phyloP scores from a whole-genome alignment of 2,329 filamentous ascomycete species.

The Fusarium sambucinum region DNA sequence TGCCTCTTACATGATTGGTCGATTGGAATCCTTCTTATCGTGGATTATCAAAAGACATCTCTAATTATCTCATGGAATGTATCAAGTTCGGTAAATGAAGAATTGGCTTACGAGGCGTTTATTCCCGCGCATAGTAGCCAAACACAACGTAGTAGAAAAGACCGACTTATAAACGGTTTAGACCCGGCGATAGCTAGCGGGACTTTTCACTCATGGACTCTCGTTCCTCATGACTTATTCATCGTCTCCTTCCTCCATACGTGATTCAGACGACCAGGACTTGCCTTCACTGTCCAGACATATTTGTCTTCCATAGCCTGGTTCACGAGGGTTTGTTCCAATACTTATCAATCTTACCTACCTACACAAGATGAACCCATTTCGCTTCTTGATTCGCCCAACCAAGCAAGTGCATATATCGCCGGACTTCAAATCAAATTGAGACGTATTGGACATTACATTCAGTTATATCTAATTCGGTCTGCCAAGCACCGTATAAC shows the following conservation, averaged over 20 bases:
- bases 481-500: not conserved
- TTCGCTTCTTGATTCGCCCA: slow-evolving; percentile 8
- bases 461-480: slow-evolving; percentile 8
- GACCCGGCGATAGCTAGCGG: slow-evolving; percentile 38
- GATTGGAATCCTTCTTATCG: slow-evolving; percentile 12
- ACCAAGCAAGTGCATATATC: slow-evolving; percentile 21
- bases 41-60: not conserved
- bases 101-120: not conserved
- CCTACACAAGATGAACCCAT: slow-evolving; percentile 24
- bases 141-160: slow-evolving; percentile 13
- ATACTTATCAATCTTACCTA: slow-evolving; percentile 15
- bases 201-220: slow-evolving; percentile 8
- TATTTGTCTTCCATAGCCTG: not conserved
- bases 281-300: not conserved
- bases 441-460: slow-evolving; percentile 10
- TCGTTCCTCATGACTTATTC: not conserved
- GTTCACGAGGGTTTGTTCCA: not conserved
- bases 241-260: not conserved
- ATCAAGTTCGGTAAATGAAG: too few species aligned
- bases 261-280: not conserved
- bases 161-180: slow-evolving; percentile 18
- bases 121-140: not conserved
- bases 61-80: not conserved
- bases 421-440: slow-evolving; percentile 1
- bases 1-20: slow-evolving; percentile 20